phyloP scores from a whole-genome alignment of 2,329 filamentous ascomycete genomes.

The Cadophora luteo-olivacea region DNA sequence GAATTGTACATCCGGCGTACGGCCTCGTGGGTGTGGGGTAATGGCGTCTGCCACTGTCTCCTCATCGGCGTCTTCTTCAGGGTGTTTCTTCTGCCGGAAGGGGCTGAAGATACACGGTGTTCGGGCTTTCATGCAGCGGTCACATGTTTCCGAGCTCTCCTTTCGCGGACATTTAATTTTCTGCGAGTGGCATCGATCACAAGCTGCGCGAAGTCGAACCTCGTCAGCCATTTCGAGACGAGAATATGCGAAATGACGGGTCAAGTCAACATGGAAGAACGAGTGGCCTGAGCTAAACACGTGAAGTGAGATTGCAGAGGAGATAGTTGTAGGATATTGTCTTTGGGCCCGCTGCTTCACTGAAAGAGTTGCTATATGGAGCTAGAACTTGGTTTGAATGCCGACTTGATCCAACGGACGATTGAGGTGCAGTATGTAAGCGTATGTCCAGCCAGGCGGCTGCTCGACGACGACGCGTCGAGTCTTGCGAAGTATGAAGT shows the following conservation, averaged over 20 bases:
- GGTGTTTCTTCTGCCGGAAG: constrained; percentile 38
- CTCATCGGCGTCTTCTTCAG: constrained; percentile 13
- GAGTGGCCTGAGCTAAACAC: too few relatives aligned
- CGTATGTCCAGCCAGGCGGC: neutral
- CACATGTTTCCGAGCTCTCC: constrained; percentile 46
- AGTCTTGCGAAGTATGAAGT: neutral
- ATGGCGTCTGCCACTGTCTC: neutral
- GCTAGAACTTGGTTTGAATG: neutral
- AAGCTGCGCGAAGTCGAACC: constrained; percentile 43
- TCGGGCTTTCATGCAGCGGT: constrained; percentile 51
- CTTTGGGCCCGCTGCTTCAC: neutral
- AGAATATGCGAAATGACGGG: neutral
- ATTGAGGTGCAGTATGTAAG: neutral
- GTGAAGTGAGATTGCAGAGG: neutral
- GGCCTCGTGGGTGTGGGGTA: neutral
- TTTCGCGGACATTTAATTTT: constrained; percentile 55
- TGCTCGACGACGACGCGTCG: neutral
- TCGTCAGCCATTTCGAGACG: constrained; percentile 32
- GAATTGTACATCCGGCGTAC: neutral
- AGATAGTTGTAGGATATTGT: neutral
- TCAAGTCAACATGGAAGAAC: neutral
- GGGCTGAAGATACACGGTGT: constrained; percentile 53
- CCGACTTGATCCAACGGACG: too few relatives aligned
- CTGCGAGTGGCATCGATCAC: constrained; percentile 55
- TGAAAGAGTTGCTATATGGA: neutral